A percentile compares a stretch with the other conserved stretches of the same genome.
Evolutionary conservation across 2,329 filamentous ascomycete genomes (phyloP).

Genomic region (Talaromyces sp.): DNA sequence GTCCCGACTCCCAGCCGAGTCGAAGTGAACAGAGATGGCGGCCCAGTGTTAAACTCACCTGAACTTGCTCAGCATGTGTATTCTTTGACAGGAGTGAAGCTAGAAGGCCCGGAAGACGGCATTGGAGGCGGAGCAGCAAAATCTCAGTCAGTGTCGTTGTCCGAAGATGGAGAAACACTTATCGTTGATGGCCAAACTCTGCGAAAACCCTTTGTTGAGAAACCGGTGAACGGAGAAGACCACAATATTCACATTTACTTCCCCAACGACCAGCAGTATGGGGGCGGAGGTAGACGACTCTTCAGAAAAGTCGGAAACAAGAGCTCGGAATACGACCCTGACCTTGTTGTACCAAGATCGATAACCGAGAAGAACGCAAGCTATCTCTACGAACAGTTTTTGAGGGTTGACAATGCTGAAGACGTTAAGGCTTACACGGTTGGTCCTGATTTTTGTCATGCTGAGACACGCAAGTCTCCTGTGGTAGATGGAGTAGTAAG

Average conservation of each 20-base stretch:
- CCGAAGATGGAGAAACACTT: constrained; percentile 85
- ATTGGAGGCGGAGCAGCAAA: constrained; percentile 51
- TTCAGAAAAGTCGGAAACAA: constrained; percentile 99
- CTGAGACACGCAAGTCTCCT: constrained; percentile 93
- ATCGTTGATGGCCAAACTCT: constrained; percentile 77
- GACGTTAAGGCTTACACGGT: constrained; percentile 99
- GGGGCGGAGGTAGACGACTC: constrained; percentile 82
- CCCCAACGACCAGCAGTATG: constrained; percentile 63
- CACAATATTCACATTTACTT: constrained; percentile 99
- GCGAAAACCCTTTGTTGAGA: constrained; percentile 94
- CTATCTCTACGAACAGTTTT: constrained; percentile 95
- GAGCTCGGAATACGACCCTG: constrained; percentile 86
- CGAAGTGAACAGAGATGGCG: constrained; percentile 89
- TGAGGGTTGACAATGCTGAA: constrained; percentile 93
- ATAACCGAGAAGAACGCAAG: constrained; percentile 76
- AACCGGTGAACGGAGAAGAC: constrained; percentile 95
- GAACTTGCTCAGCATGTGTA: constrained; percentile 77
- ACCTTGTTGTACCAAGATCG: constrained; percentile 68
- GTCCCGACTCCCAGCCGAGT: constrained; percentile 84
- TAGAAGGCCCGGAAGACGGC: constrained; percentile 66
- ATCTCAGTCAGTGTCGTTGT: constrained; percentile 68
- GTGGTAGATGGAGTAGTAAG: constrained; percentile 95
- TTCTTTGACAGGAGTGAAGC: constrained; percentile 68
- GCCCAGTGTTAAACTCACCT: constrained; percentile 68
- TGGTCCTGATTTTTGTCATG: constrained; percentile 86